Percentiles rank a stretch among this genome's conserved stretches.
Conservation (phyloP, 441 rosid species). For the Kokia cookei region DNA sequence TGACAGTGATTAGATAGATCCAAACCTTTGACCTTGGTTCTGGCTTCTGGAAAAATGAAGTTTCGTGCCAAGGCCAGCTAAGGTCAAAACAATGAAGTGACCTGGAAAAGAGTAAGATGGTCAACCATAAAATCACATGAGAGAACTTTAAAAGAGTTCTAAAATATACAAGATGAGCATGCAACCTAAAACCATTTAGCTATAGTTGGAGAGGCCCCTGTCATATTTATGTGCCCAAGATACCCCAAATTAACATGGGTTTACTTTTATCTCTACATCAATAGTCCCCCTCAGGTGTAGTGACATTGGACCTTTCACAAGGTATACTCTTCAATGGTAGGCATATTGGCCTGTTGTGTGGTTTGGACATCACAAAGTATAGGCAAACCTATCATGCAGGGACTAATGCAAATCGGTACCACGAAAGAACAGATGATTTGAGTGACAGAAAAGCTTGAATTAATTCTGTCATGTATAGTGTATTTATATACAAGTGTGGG, state of each 20-base stretch:
- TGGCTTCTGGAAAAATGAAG: slow-evolving; percentile 77
- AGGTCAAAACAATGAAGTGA: slow-evolving; percentile 90
- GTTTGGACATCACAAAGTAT: neutral
- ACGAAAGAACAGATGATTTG: neutral
- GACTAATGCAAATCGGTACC: neutral
- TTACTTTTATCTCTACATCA: neutral
- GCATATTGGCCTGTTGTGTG: neutral
- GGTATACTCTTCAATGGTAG: neutral
- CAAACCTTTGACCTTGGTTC: slow-evolving; percentile 64
- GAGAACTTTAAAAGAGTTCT: neutral
- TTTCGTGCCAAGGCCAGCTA: slow-evolving; percentile 89
- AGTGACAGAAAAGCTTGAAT: neutral
- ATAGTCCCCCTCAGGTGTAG: neutral
- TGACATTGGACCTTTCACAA: neutral
- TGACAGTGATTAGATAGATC: slow-evolving; percentile 5
- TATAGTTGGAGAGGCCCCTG: neutral
- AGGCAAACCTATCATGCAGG: neutral
- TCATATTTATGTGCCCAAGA: neutral
- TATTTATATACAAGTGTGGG: neutral
- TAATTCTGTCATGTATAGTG: neutral
- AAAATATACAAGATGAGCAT: neutral
- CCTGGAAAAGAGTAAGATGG: slow-evolving; percentile 40
- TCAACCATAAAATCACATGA: slow-evolving; percentile 15
- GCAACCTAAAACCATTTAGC: neutral
- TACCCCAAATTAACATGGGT: neutral